Evolutionary conservation across 768 basidiomycete genomes (phyloP).

Genomic region (Tulasnella sp.): DNA sequence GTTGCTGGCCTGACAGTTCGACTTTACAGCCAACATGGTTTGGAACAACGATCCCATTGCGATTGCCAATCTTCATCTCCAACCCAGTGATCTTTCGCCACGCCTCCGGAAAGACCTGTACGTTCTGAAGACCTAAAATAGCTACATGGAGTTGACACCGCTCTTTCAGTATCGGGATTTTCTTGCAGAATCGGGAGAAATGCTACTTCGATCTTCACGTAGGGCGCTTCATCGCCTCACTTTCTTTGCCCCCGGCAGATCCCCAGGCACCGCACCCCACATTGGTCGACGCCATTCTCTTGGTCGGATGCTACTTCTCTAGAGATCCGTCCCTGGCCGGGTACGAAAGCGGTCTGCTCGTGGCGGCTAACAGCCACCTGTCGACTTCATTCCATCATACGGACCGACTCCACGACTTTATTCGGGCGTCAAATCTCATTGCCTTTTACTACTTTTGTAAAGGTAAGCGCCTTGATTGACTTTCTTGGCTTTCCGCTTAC

Average conservation of each 20-base stretch:
- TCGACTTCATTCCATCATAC: slow-evolving; percentile 3
- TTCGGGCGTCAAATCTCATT: slow-evolving; percentile 20
- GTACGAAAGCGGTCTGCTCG: slow-evolving; percentile 11
- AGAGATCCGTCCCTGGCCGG: slow-evolving; percentile 8
- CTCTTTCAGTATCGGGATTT: slow-evolving; percentile 20
- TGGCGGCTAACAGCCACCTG: neutral
- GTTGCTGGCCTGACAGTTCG: neutral
- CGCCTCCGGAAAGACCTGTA: slow-evolving; percentile 10
- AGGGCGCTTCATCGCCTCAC: slow-evolving; percentile 17
- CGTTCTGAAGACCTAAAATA: neutral
- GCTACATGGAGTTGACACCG: neutral
- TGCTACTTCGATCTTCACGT: slow-evolving; percentile 24
- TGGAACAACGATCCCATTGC: slow-evolving; percentile 1
- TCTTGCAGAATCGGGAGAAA: slow-evolving; percentile 22
- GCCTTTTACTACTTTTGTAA: slow-evolving; percentile 24
- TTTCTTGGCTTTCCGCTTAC: slow-evolving; percentile 2
- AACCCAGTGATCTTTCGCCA: slow-evolving; percentile 12
- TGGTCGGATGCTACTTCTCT: slow-evolving; percentile 24
- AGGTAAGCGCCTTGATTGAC: neutral
- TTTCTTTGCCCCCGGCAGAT: slow-evolving; percentile 1
- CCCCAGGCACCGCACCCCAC: slow-evolving; percentile 19
- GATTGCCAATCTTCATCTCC: neutral
- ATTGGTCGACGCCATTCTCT: slow-evolving; percentile 25
- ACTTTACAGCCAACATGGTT: slow-evolving; percentile 11
- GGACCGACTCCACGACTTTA: slow-evolving; percentile 24